A percentile compares a stretch with the other conserved stretches of the same genome.
phyloP scores from a whole-genome alignment of 352 stramenopile species.

The Phytophthora ohioensis region DNA sequence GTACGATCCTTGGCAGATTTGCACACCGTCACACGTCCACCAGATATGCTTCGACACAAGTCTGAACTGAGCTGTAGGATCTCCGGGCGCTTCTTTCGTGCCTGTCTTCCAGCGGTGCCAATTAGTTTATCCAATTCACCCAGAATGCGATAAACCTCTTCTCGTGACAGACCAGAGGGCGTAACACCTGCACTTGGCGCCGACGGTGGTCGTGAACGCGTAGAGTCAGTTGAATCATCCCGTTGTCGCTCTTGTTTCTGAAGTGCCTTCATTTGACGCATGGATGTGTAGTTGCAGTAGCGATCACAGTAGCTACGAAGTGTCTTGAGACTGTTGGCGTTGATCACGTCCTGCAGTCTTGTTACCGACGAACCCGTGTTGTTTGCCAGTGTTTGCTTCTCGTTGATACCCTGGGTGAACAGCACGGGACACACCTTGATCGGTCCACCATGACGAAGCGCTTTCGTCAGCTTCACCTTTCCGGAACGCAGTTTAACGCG shows the following conservation, averaged over 20 bases:
- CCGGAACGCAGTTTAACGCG: conserved; percentile 80
- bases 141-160: conserved; percentile 66
- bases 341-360: conserved; percentile 84
- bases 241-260: conserved; percentile 35
- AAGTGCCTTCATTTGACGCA: conserved; percentile 46
- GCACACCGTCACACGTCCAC: conserved; percentile 94
- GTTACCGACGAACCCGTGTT: conserved; percentile 85
- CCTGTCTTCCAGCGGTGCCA: conserved; percentile 63
- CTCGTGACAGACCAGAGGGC: conserved; percentile 43
- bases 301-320: conserved; percentile 78
- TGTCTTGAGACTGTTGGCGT: conserved; percentile 74
- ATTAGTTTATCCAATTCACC: conserved; percentile 79
- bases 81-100: conserved; percentile 85
- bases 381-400: conserved; percentile 94
- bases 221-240: conserved; percentile 18
- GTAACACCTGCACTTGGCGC: conserved; percentile 6
- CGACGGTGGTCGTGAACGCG: conserved; percentile 6
- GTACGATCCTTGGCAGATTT: conserved; percentile 99
- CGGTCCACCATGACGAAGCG: conserved; percentile 61
- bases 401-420: conserved; percentile 93
- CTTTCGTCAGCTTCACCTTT: conserved; percentile 74
- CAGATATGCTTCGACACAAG: conserved; percentile 83
- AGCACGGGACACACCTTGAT: conserved; percentile 81
- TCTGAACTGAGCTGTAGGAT: conserved; percentile 89
- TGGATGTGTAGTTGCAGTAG: conserved; percentile 77